These are phyloP conservation scores for Monilinia fructigena DNA, from an alignment of 2,329 filamentous ascomycete species.

Conservation along the genomic window DNA sequence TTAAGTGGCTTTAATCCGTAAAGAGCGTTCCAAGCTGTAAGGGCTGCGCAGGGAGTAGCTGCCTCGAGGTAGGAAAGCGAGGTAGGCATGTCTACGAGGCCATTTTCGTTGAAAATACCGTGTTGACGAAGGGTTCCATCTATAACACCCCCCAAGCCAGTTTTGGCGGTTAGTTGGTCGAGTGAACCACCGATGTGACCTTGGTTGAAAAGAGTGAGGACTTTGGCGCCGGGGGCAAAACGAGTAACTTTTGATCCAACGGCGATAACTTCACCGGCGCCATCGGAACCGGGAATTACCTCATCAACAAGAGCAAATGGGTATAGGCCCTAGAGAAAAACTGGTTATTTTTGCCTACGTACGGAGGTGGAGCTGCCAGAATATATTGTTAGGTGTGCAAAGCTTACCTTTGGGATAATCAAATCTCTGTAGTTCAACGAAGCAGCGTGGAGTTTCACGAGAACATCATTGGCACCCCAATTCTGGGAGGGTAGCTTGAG, in stretches of 20 bases:
- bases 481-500: slow-evolving; percentile 41
- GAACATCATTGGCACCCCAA: slow-evolving; percentile 54
- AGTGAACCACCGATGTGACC: slow-evolving; percentile 42
- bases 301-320: slow-evolving; percentile 32
- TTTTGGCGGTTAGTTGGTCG: slow-evolving; percentile 35
- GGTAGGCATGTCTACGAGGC: slow-evolving; percentile 58
- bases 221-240: slow-evolving; percentile 57
- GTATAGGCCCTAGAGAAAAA: slow-evolving; percentile 30
- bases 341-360: neutral
- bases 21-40: slow-evolving; percentile 59
- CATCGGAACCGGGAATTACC: slow-evolving; percentile 43
- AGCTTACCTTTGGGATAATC: slow-evolving; percentile 39
- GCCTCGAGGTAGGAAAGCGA: slow-evolving; percentile 49
- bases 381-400: neutral
- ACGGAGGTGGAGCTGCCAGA: neutral
- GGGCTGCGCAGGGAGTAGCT: slow-evolving; percentile 51
- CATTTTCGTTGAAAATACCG: slow-evolving; percentile 52
- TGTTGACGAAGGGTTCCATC: slow-evolving; percentile 51
- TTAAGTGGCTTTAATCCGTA: slow-evolving; percentile 47
- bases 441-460: slow-evolving; percentile 49
- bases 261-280: slow-evolving; percentile 48
- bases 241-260: slow-evolving; percentile 57
- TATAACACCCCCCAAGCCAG: slow-evolving; percentile 57
- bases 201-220: slow-evolving; percentile 58
- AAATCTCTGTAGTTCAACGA: slow-evolving; percentile 45